Evolutionary conservation across 2,329 filamentous ascomycete genomes (phyloP), one percentile per base, ranked within the genome.

Genomic region (Bisporella sp.): DNA sequence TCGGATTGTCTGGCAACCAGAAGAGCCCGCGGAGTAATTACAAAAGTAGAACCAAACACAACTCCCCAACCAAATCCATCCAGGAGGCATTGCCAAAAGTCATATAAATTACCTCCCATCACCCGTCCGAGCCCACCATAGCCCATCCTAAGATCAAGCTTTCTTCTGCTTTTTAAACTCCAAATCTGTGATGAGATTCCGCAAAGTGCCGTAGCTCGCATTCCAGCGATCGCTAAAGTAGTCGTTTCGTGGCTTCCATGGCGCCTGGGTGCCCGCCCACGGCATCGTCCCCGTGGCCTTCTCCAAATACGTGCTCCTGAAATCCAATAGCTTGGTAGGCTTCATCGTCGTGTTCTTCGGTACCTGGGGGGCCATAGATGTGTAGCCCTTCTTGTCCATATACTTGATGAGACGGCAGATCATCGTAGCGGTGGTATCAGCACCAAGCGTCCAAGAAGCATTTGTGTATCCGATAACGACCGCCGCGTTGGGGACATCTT

Each of bases 401-500:
- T 61, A 47, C 43, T 64, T 66, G 13, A 65, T 29, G 3, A 66
- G 37, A n/a, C 61, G 53, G 31, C 60, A 62, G 2, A 64, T 46
- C 4, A 60, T 45, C 11, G 44, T 31, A 1, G 62, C 59, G 8
- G 62, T 61, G 2, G 54, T 47, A 47, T 84, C 82, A 0, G 79
- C 77, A 3, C 83, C 83, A 0, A 85, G 74, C 0, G 84, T 88
- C 84, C 84, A 89, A 0, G 77, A 77, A 0, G 77, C 75, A 44
- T 83, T 79, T 21, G 79, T 77, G 63, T 87, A 88, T 6, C 84
- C 85, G 41, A 84, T 71, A 35, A 85, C 69, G 47, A 81, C 72
- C 1, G 73, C 72, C 1, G 77, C 67, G 59, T 88, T 89, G 5
- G 85, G 84, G 1, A 87, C 63, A 45, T 78, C 80, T 56, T 85